Base-by-base conservation (phyloP, 2,329 filamentous ascomycete species). In the Fusarium brachygibbosum region DNA sequence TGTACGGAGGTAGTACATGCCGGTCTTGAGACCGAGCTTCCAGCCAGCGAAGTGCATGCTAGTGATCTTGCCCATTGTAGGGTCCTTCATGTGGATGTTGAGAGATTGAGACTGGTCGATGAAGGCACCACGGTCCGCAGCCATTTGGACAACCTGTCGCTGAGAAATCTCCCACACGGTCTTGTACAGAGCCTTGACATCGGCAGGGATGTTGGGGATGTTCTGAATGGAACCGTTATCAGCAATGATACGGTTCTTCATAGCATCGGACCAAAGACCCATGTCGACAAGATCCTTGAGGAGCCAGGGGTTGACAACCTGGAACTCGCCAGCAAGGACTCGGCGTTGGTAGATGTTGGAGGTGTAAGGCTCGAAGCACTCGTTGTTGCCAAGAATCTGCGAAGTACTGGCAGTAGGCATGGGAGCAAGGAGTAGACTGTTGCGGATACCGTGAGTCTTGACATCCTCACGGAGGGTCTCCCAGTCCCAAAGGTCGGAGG, bases 161-260 rank as follows among this genome's bases (percentile, higher is more conserved):
- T 99, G 96, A 21, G 93, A 97, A 76, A 99, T 98, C 80, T 99
- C 96, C 96, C 96, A 99, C 23, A 99, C 96, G 5, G 96, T 99
- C 90, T 99, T 99, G 89, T 99, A 99, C 9, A 99, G 88, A 38
- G 91, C 90, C 86, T 99, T 99, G 86, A 97, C 92, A 74, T 99
- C 96, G 32, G 92, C 89, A 16, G 96, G 95, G 68, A 99, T 98
- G 83, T 97, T 98, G 78, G 95, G 93, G 69, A 99, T 95, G 82
- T 96, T 95, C 82, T 98, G 96, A 58, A 99, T 92, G 21, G 95
- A 98, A 72, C 96, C 96, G 73, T 93, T 93, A 68, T 98, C 95
- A 60, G 96, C 92, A 77, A 99, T 99, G 86, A 99, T 99, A 76
- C 96, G 94, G 87, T 99, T 99, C 91, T 99, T 99, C 96, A 99